phyloP scores from a whole-genome alignment of 2,329 filamentous ascomycete genomes.

The Ascochyta viciae-villosae region DNA sequence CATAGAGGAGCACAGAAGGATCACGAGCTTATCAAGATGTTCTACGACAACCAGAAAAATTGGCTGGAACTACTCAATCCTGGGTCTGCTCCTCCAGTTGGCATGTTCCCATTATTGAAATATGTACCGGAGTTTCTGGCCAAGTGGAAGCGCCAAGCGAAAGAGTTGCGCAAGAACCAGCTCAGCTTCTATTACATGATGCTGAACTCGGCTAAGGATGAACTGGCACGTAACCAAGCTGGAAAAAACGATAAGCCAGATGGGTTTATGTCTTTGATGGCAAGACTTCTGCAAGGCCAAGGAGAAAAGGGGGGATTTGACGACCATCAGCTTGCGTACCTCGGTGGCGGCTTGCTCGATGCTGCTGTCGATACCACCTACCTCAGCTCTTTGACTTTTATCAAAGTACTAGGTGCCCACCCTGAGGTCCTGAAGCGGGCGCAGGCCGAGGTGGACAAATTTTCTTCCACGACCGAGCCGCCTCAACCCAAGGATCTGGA shows the following conservation, averaged over 20 bases:
- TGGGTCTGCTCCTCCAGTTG: not conserved
- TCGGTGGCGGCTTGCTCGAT: slow-evolving; percentile 26
- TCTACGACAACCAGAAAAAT: slow-evolving; percentile 9
- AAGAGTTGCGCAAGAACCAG: slow-evolving; percentile 3
- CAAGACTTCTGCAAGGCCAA: slow-evolving; percentile 1
- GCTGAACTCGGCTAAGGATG: slow-evolving; percentile 3
- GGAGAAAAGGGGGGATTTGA: slow-evolving; percentile 16
- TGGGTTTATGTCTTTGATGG: slow-evolving; percentile 3
- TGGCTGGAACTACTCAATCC: slow-evolving; percentile 6
- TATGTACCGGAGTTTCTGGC: not conserved
- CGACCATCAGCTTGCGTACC: slow-evolving; percentile 26
- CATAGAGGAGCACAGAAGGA: slow-evolving; percentile 9
- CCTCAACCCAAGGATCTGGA: slow-evolving; percentile 31
- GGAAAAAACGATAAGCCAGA: not conserved
- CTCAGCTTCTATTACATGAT: slow-evolving; percentile 3
- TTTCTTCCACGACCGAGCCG: slow-evolving; percentile 20
- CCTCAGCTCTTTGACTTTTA: slow-evolving; percentile 12
- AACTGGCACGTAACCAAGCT: not conserved
- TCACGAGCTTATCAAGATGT: not conserved
- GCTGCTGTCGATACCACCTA: slow-evolving; percentile 34
- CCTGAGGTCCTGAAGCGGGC: slow-evolving; percentile 19
- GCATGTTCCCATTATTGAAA: slow-evolving; percentile 9
- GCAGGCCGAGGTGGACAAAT: slow-evolving; percentile 27
- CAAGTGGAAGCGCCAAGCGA: slow-evolving; percentile 1
- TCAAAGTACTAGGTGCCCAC: slow-evolving; percentile 19